Conservation (phyloP, 1,139 yeast species). For the Taphrina deformans region DNA sequence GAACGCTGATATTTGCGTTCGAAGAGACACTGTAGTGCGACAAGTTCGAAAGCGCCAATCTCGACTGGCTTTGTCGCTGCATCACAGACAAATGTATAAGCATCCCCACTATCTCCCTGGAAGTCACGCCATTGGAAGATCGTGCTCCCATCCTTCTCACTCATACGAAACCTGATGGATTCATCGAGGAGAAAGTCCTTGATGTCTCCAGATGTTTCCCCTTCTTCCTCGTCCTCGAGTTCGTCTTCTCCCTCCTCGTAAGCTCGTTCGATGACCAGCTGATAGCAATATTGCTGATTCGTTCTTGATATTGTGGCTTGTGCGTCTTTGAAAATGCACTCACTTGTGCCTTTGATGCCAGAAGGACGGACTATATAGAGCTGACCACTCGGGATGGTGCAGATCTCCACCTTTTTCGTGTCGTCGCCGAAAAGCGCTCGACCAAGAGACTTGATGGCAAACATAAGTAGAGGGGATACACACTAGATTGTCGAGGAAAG, state of each 20-base stretch:
- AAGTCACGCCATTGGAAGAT: constrained; percentile 78
- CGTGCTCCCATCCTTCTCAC: constrained; percentile 50
- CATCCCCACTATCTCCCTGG: constrained; percentile 67
- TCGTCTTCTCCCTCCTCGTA: constrained; percentile 66
- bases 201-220: constrained; percentile 58
- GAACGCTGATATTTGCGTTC: constrained; percentile 69
- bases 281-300: constrained; percentile 64
- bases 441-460: constrained; percentile 34
- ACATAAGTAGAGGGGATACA: constrained; percentile 6
- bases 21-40: constrained; percentile 68
- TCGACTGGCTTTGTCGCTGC: constrained; percentile 58
- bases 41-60: constrained; percentile 63
- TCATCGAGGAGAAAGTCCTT: constrained; percentile 68
- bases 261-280: constrained; percentile 68
- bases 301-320: constrained; percentile 52
- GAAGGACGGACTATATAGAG: constrained; percentile 70
- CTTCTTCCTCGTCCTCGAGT: constrained; percentile 56
- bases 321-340: constrained; percentile 60
- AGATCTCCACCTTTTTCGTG: constrained; percentile 59
- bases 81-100: constrained; percentile 76
- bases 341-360: constrained; percentile 83
- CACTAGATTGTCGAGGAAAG: neutral
- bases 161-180: constrained; percentile 55
- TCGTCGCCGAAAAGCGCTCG: constrained; percentile 45
- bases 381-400: constrained; percentile 76